Evolutionary conservation across 2,329 filamentous ascomycete species (phyloP).

Genomic region (Talaromyces sp.): DNA sequence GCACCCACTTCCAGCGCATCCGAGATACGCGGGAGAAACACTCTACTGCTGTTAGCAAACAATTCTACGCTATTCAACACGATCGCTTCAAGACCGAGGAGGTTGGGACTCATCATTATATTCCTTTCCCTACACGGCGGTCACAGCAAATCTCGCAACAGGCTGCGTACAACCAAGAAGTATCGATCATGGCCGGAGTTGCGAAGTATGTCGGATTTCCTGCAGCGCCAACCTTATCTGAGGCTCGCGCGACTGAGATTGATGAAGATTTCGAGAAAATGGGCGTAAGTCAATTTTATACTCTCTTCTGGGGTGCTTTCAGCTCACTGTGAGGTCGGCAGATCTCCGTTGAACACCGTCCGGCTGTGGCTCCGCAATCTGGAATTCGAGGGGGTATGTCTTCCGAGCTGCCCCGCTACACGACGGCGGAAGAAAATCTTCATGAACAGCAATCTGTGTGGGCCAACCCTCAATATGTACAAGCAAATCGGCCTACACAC

Average conservation of each 20-base stretch:
- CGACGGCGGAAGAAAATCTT: slow-evolving; percentile 74
- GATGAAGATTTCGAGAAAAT: slow-evolving; percentile 87
- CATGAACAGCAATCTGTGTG: slow-evolving; percentile 76
- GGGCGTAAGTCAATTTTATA: slow-evolving; percentile 58
- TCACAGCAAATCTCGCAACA: slow-evolving; percentile 78
- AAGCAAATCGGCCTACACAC: slow-evolving; percentile 28
- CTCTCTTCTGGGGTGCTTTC: slow-evolving; percentile 15
- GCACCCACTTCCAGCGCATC: slow-evolving; percentile 82
- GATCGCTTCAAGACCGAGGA: slow-evolving; percentile 75
- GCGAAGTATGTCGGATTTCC: slow-evolving; percentile 96
- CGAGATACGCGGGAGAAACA: slow-evolving; percentile 76
- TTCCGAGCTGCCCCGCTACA: slow-evolving; percentile 27
- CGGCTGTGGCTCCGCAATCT: slow-evolving; percentile 6
- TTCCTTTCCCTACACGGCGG: slow-evolving; percentile 72
- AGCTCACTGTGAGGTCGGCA: background rate
- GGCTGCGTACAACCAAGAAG: slow-evolving; percentile 88
- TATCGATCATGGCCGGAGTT: slow-evolving; percentile 82
- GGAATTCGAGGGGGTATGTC: slow-evolving; percentile 14
- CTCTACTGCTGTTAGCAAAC: slow-evolving; percentile 74
- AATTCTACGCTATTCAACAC: slow-evolving; percentile 89
- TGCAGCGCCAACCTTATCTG: slow-evolving; percentile 77
- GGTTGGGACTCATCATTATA: slow-evolving; percentile 72
- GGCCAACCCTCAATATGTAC: slow-evolving; percentile 80
- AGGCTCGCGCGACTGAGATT: slow-evolving; percentile 66
- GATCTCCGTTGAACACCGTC: slow-evolving; percentile 15